Evolutionary conservation across 164 flowering plant genomes (phyloP).

Genomic region (Dillenia turbinata): DNA sequence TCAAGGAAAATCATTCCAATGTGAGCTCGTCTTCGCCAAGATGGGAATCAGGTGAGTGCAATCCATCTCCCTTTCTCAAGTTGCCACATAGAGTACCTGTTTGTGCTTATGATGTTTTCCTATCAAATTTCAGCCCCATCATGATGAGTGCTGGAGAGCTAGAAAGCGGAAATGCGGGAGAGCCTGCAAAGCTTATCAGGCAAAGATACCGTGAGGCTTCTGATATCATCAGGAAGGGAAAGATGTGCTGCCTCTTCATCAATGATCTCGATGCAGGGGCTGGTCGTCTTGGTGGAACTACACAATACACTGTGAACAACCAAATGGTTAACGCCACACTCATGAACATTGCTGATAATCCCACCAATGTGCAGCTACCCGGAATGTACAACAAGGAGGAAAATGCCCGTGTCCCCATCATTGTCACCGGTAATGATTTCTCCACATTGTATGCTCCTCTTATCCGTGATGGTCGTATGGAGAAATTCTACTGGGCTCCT

Average conservation of each 20-base stretch:
- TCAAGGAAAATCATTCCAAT: constrained; percentile 70
- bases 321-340: constrained; percentile 75
- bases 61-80: not conserved
- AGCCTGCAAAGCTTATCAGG: constrained; percentile 62
- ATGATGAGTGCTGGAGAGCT: constrained; percentile 75
- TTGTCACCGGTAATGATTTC: constrained; percentile 70
- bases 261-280: constrained; percentile 77
- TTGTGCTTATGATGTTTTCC: not conserved
- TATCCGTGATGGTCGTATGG: constrained; percentile 81
- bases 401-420: constrained; percentile 59
- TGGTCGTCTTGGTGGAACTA: constrained; percentile 61
- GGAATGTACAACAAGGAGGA: constrained; percentile 78
- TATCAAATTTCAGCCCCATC: constrained; percentile 35
- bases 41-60: constrained; percentile 61
- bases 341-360: constrained; percentile 72
- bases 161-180: constrained; percentile 66
- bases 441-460: constrained; percentile 67
- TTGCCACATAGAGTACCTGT: not conserved
- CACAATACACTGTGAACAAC: constrained; percentile 72
- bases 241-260: constrained; percentile 71
- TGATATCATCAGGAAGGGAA: constrained; percentile 62
- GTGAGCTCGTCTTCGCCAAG: constrained; percentile 68
- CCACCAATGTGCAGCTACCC: constrained; percentile 62
- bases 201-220: constrained; percentile 74
- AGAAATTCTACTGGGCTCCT: constrained; percentile 78